These are phyloP conservation scores for Scheffersomyces lignosus DNA, from an alignment of 805 yeast species.

Conservation along the genomic window DNA sequence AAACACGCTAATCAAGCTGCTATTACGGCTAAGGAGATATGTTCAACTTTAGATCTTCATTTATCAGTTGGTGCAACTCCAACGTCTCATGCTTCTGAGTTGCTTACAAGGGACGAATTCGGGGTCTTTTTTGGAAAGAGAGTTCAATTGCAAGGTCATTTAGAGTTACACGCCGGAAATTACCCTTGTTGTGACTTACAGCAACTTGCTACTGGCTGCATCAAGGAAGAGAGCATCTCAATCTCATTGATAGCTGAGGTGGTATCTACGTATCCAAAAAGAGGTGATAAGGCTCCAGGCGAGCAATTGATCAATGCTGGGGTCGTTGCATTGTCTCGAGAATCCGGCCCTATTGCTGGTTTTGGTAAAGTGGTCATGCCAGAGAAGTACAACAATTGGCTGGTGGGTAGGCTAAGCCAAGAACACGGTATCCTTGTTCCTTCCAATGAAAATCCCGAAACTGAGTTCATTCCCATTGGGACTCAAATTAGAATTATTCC, in stretches of 20 bases:
- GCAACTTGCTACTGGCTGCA: constrained; percentile 68
- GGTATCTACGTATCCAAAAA: constrained; percentile 50
- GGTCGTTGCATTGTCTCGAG: constrained; percentile 67
- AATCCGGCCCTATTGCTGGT: constrained; percentile 60
- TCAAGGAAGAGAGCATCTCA: constrained; percentile 14
- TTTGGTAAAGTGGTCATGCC: constrained; percentile 50
- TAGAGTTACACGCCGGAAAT: constrained; percentile 83
- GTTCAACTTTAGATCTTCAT: constrained; percentile 39
- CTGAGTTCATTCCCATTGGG: constrained; percentile 51
- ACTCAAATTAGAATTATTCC: constrained; percentile 57
- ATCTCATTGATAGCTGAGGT: constrained; percentile 29
- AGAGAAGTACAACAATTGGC: constrained; percentile 54
- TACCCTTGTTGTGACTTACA: constrained; percentile 73
- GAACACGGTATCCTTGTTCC: constrained; percentile 79
- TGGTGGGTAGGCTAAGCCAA: constrained; percentile 67
- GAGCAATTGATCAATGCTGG: constrained; percentile 73
- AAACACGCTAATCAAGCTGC: constrained; percentile 57
- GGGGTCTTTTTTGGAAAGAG: constrained; percentile 14
- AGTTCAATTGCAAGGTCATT: constrained; percentile 31
- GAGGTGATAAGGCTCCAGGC: constrained; percentile 53
- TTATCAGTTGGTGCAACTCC: constrained; percentile 84
- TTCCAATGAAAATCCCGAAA: constrained; percentile 20
- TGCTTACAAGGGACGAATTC: constrained; percentile 21
- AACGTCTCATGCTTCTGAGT: constrained; percentile 61
- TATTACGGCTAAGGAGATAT: constrained; percentile 30